Conservation (phyloP, 1,284 basidiomycete genomes). For the Pterulicium gracile region DNA sequence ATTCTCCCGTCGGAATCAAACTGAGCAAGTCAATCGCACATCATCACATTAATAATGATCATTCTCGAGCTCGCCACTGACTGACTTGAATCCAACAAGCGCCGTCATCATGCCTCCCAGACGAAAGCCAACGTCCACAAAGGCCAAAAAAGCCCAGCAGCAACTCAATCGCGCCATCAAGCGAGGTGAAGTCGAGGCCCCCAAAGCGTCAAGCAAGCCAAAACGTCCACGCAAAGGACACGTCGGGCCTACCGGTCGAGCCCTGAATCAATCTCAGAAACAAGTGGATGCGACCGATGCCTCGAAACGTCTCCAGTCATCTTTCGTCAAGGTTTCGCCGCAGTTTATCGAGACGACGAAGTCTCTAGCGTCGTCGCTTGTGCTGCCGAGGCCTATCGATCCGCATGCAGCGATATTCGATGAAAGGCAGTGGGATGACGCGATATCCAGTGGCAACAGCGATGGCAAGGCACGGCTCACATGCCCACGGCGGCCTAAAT, state of each 20-base stretch:
- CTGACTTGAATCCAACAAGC: too few relatives aligned
- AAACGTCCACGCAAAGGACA: slow-evolving; percentile 13
- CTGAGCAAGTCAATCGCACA: too few relatives aligned
- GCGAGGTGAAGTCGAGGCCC: slow-evolving; percentile 50
- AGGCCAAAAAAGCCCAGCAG: slow-evolving; percentile 60
- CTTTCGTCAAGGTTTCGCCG: slow-evolving; percentile 56
- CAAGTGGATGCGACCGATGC: slow-evolving; percentile 23
- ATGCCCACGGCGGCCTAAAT: slow-evolving; percentile 72
- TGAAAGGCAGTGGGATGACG: slow-evolving; percentile 17
- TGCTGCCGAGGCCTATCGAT: slow-evolving; percentile 52
- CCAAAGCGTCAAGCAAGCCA: slow-evolving; percentile 16
- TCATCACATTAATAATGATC: too few relatives aligned
- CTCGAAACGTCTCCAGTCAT: slow-evolving; percentile 53
- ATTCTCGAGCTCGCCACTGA: too few relatives aligned
- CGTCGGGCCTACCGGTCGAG: slow-evolving; percentile 19
- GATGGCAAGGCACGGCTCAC: slow-evolving; percentile 17
- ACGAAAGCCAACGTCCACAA: slow-evolving; percentile 49
- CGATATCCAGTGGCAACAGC: neutral
- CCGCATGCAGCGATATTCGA: slow-evolving; percentile 31
- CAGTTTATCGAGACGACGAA: slow-evolving; percentile 57
- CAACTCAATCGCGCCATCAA: slow-evolving; percentile 75
- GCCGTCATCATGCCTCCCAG: slow-evolving; percentile 24
- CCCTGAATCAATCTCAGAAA: slow-evolving; percentile 13
- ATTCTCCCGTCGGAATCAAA: too few relatives aligned
- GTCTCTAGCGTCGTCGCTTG: slow-evolving; percentile 39